These are phyloP conservation scores for Rhynchospora pubera DNA, from an alignment of 176 grass and related monocot genomes.

Conservation along the genomic window DNA sequence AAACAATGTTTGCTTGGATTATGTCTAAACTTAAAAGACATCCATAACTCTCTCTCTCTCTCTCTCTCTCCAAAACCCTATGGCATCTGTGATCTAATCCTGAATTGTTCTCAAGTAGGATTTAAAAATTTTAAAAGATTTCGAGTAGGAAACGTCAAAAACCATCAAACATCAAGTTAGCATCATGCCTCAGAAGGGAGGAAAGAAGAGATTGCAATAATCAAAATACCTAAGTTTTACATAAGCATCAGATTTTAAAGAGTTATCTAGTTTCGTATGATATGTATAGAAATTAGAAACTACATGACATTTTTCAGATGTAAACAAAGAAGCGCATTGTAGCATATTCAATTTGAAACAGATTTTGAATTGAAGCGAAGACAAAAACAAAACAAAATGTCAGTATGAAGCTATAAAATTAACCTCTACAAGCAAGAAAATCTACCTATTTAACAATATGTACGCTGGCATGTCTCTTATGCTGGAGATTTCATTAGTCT, in stretches of 20 bases:
- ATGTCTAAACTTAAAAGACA: neutral
- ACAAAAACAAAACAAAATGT: neutral
- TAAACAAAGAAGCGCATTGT: neutral
- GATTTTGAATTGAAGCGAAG: neutral
- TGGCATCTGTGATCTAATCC: neutral
- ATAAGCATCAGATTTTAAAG: conserved; percentile 2
- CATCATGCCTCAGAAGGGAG: neutral
- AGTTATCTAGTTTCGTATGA: neutral
- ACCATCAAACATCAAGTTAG: neutral
- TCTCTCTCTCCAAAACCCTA: neutral
- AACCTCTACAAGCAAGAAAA: conserved; percentile 12
- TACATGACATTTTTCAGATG: neutral
- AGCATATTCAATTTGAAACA: neutral
- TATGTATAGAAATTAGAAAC: neutral
- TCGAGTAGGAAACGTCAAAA: neutral
- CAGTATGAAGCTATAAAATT: neutral
- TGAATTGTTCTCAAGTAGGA: neutral
- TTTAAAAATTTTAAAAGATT: neutral
- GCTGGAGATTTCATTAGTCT: conserved; percentile 32
- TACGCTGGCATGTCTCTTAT: conserved; percentile 56
- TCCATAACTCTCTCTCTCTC: neutral
- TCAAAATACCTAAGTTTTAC: neutral
- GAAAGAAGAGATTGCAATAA: neutral
- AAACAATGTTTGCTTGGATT: neutral
- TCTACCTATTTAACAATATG: conserved; percentile 34